Conservation (phyloP, 306 rosid species). For the Citrullus amarus region DNA sequence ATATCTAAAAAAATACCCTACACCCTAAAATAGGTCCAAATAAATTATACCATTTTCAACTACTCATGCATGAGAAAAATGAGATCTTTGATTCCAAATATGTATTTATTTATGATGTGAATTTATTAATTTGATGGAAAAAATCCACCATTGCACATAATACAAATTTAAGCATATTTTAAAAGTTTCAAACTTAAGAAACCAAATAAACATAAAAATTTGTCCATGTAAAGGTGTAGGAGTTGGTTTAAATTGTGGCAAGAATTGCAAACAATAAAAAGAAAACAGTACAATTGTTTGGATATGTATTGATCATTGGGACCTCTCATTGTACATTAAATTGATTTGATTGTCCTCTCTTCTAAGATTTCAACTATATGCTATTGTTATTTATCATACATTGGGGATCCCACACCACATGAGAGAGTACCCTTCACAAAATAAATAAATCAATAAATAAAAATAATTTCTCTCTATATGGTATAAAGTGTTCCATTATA, state of each 20-base stretch:
- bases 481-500: neutral
- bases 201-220: too few relatives aligned
- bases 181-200: too few relatives aligned
- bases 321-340: neutral
- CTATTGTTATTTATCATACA: neutral
- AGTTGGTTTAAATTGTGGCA: neutral
- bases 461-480: neutral
- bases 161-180: too few relatives aligned
- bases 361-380: neutral
- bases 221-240: neutral
- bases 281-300: neutral
- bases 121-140: too few relatives aligned
- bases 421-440: neutral
- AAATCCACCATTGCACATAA: too few relatives aligned
- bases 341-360: conserved; percentile 1
- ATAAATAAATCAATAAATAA: too few relatives aligned
- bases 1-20: neutral
- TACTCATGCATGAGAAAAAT: too few relatives aligned
- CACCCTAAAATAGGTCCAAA: neutral
- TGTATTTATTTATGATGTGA: too few relatives aligned
- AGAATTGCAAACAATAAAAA: neutral
- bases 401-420: conserved; percentile 5
- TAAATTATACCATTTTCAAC: too few relatives aligned
- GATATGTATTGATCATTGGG: neutral
- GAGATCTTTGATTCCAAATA: too few relatives aligned